A percentile compares a stretch with the other conserved stretches of the same genome.
phyloP scores from a whole-genome alignment of 2,329 filamentous ascomycete species.

The Fonsecaea pedrosoi region DNA sequence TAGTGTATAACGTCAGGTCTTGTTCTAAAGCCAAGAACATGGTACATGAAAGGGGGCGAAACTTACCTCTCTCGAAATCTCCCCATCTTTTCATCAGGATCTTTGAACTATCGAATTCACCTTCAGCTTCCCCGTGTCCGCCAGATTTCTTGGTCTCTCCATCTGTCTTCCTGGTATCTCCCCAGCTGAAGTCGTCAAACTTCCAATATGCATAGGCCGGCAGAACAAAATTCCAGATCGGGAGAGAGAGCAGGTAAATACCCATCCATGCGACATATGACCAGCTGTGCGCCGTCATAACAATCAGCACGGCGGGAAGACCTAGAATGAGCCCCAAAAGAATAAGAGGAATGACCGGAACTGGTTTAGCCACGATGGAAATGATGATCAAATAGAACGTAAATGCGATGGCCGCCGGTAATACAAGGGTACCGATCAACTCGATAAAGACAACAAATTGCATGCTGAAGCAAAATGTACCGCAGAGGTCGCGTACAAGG shows the following conservation, averaged over 20 bases:
- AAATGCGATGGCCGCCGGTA: slow-evolving; percentile 95
- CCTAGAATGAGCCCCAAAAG: slow-evolving; percentile 90
- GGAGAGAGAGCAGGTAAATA: slow-evolving; percentile 90
- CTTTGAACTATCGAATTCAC: slow-evolving; percentile 97
- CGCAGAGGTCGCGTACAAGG: slow-evolving; percentile 92
- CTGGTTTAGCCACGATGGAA: slow-evolving; percentile 76
- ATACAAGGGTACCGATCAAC: slow-evolving; percentile 88
- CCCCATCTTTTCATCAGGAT: slow-evolving; percentile 99
- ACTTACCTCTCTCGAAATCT: slow-evolving; percentile 82
- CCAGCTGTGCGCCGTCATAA: slow-evolving; percentile 90
- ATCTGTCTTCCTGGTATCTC: slow-evolving; percentile 93
- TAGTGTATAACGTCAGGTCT: slow-evolving; percentile 13
- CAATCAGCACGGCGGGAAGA: slow-evolving; percentile 87
- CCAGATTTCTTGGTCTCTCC: slow-evolving; percentile 88
- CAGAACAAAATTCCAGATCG: slow-evolving; percentile 96
- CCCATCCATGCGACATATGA: slow-evolving; percentile 96
- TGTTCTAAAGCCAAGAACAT: neutral
- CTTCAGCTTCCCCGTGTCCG: slow-evolving; percentile 74
- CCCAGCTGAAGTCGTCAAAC: slow-evolving; percentile 99
- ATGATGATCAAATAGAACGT: slow-evolving; percentile 94
- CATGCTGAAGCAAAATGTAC: slow-evolving; percentile 99
- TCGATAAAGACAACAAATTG: slow-evolving; percentile 98
- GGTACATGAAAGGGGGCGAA: neutral
- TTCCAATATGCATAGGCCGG: slow-evolving; percentile 98
- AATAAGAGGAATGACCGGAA: slow-evolving; percentile 88